Evolutionary conservation across 176 grass and related monocot species (phyloP).

Genomic region (Secale cereale): DNA sequence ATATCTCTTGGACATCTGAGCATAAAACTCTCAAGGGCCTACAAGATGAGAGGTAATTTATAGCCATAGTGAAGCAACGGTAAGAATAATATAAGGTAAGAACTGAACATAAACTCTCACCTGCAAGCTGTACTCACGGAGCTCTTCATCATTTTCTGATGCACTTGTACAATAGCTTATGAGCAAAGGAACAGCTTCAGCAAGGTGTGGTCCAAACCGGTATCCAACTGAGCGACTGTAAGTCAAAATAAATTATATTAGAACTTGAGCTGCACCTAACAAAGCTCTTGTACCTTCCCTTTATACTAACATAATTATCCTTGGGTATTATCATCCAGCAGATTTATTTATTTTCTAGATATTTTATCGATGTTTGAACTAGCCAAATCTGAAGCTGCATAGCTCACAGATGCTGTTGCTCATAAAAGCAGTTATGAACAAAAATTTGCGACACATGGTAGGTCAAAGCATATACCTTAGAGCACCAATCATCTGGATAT

Average conservation of each 20-base stretch:
- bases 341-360: background rate
- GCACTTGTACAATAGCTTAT: constrained; percentile 89
- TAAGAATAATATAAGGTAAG: constrained; percentile 9
- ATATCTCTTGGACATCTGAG: constrained; percentile 94
- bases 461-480: constrained; percentile 62
- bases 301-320: background rate
- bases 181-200: constrained; percentile 85
- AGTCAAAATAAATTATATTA: constrained; percentile 14
- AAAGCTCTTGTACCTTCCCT: background rate
- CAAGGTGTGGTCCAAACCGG: constrained; percentile 89
- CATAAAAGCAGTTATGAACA: background rate
- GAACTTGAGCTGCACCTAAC: background rate
- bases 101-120: constrained; percentile 26
- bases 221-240: constrained; percentile 95
- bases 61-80: background rate
- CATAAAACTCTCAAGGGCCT: constrained; percentile 97
- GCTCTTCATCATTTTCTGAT: constrained; percentile 96
- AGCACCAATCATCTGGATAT: constrained; percentile 98
- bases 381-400: background rate
- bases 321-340: background rate
- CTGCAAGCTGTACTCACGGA: constrained; percentile 95
- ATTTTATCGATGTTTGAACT: background rate
- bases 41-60: constrained; percentile 15
- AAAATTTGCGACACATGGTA: constrained; percentile 4
- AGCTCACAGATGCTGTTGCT: background rate